A percentile compares a stretch with the other conserved stretches of the same genome.
phyloP scores from a whole-genome alignment of 495 filamentous ascomycete species.

The Cudoniella acicularis region DNA sequence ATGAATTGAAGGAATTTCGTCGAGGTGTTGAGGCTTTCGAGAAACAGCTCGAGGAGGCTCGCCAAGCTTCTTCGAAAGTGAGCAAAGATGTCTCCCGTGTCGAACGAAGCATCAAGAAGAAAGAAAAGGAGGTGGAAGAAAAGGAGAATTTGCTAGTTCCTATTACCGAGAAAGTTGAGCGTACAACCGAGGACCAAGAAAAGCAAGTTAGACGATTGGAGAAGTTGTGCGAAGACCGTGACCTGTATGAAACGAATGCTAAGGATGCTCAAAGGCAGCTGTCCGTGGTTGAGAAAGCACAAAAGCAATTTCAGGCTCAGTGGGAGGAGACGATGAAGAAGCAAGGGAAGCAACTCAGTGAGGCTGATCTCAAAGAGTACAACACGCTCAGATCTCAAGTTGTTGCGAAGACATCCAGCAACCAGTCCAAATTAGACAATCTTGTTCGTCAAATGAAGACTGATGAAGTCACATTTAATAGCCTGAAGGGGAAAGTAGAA shows the following conservation, averaged over 20 bases:
- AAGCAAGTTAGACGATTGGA: constrained; percentile 61
- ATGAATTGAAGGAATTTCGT: constrained; percentile 90
- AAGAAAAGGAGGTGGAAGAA: constrained; percentile 86
- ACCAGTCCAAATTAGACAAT: constrained; percentile 81
- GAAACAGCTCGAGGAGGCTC: constrained; percentile 77
- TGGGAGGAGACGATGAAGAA: constrained; percentile 79
- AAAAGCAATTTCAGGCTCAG: constrained; percentile 82
- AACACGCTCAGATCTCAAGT: constrained; percentile 81
- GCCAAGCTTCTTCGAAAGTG: constrained; percentile 75
- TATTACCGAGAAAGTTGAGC: constrained; percentile 87
- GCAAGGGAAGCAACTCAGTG: constrained; percentile 79
- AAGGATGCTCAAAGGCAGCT: constrained; percentile 76
- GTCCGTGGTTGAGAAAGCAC: constrained; percentile 80
- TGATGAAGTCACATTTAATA: constrained; percentile 83
- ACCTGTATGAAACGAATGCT: constrained; percentile 59
- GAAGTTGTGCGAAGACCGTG: constrained; percentile 70
- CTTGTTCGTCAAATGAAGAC: constrained; percentile 80
- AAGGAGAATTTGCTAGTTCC: constrained; percentile 82
- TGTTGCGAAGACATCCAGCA: constrained; percentile 73
- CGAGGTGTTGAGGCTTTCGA: constrained; percentile 86
- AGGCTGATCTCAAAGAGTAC: constrained; percentile 86
- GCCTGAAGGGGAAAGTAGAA: constrained; percentile 81
- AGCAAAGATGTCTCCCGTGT: constrained; percentile 75
- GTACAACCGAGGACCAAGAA: constrained; percentile 66
- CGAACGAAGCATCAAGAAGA: constrained; percentile 76